These are phyloP conservation scores for Rhynchospora pubera DNA, from an alignment of 176 grass and related monocot genomes.

Conservation along the genomic window DNA sequence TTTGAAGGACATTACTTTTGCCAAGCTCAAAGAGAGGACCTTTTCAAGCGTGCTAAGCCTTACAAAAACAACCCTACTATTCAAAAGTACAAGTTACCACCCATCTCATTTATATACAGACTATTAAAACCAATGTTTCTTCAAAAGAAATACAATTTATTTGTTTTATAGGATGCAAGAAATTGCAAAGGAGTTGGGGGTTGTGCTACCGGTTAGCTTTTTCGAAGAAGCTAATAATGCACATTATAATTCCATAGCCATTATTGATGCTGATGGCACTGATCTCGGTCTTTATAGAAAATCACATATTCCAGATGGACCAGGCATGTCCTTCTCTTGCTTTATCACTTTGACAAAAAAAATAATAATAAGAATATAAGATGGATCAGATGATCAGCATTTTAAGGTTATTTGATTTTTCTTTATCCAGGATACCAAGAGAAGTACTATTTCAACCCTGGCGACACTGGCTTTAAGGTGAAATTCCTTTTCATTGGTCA, in stretches of 20 bases:
- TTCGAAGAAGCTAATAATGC: slow-evolving; percentile 95
- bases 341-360: background rate
- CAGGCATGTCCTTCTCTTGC: slow-evolving; percentile 39
- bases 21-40: slow-evolving; percentile 87
- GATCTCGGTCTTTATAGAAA: slow-evolving; percentile 95
- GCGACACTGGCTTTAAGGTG: slow-evolving; percentile 94
- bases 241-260: slow-evolving; percentile 93
- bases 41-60: slow-evolving; percentile 73
- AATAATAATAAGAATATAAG: background rate
- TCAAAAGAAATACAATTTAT: background rate
- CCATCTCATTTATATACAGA: background rate
- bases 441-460: slow-evolving; percentile 92
- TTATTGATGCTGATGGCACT: slow-evolving; percentile 85
- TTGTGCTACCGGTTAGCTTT: slow-evolving; percentile 88
- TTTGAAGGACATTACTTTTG: slow-evolving; percentile 98
- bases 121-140: background rate
- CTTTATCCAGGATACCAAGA: slow-evolving; percentile 79
- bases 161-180: slow-evolving; percentile 62
- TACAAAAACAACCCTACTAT: slow-evolving; percentile 87
- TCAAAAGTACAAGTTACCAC: too few species aligned
- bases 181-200: slow-evolving; percentile 79
- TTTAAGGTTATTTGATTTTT: background rate
- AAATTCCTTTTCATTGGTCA: background rate
- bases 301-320: slow-evolving; percentile 93
- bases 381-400: background rate